phyloP scores from a whole-genome alignment of 163 green algal genomes.

The Trebouxiophyceae sp. region DNA sequence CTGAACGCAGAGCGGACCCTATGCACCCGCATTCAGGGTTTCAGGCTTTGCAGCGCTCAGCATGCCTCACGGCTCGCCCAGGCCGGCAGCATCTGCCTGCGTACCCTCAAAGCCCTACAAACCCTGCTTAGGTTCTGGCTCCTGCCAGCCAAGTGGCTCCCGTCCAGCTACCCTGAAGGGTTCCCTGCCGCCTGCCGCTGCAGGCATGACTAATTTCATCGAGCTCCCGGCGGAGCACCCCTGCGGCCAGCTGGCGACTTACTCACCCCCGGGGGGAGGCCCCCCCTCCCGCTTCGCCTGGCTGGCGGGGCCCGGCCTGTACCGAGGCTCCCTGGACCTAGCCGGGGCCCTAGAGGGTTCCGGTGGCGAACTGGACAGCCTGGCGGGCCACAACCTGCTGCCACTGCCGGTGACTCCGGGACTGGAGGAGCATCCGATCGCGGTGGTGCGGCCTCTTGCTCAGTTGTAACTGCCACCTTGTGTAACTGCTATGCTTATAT shows the following conservation, averaged over 20 bases:
- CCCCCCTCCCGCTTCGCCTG: slow-evolving; percentile 59
- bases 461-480: neutral
- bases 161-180: neutral
- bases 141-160: neutral
- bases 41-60: too few relatives aligned
- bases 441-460: neutral
- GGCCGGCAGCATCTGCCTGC: too few relatives aligned
- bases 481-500: neutral
- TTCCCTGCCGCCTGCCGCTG: neutral
- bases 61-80: too few relatives aligned
- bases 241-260: neutral
- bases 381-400: slow-evolving; percentile 30
- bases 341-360: neutral
- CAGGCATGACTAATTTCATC: neutral
- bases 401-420: slow-evolving; percentile 3
- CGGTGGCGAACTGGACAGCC: slow-evolving; percentile 20
- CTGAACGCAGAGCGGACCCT: too few relatives aligned
- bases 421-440: neutral
- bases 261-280: neutral
- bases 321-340: slow-evolving; percentile 20
- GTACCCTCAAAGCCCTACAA: too few relatives aligned
- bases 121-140: neutral
- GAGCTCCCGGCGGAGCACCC: neutral
- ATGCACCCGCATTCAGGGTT: too few relatives aligned
- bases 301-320: slow-evolving; percentile 63